A percentile compares a stretch with the other conserved stretches of the same genome.
phyloP scores from a whole-genome alignment of 805 yeast species.

The Starmerella floricola region DNA sequence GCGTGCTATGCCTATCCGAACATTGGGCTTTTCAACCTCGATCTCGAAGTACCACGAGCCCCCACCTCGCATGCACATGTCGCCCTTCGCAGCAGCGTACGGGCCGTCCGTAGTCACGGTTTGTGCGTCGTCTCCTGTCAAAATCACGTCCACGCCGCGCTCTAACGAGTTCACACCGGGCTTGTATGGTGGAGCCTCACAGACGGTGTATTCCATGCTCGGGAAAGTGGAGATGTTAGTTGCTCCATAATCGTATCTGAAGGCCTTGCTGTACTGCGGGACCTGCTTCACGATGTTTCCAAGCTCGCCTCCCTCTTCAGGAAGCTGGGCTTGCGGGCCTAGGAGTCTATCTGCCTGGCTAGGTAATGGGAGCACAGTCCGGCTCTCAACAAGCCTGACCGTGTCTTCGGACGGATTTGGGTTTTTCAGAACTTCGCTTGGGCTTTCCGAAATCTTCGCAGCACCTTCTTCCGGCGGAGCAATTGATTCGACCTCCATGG shows the following conservation, averaged over 20 bases:
- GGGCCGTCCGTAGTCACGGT: conserved; percentile 52
- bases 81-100: conserved; percentile 69
- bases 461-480: no score
- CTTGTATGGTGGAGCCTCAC: conserved; percentile 13
- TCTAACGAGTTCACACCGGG: conserved; percentile 15
- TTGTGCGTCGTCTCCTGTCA: conserved; percentile 9
- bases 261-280: conserved; percentile 13
- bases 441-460: no score
- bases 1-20: conserved; percentile 71
- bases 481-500: no score
- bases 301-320: conserved; percentile 4
- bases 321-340: conserved; percentile 1
- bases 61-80: conserved; percentile 53
- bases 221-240: conserved; percentile 11
- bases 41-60: conserved; percentile 77
- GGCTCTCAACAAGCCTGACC: conserved; percentile 13
- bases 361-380: conserved; percentile 8
- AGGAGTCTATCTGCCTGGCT: conserved; percentile 2
- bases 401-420: conserved; percentile 1
- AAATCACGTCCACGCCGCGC: conserved; percentile 6
- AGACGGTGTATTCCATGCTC: conserved; percentile 13
- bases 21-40: conserved; percentile 41
- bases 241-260: conserved; percentile 16
- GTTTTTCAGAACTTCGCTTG: no score
- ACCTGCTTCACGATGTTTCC: not conserved